These are phyloP conservation scores for Pseudocercospora fijiensis DNA, from an alignment of 2,329 filamentous ascomycete genomes.

Conservation along the genomic window DNA sequence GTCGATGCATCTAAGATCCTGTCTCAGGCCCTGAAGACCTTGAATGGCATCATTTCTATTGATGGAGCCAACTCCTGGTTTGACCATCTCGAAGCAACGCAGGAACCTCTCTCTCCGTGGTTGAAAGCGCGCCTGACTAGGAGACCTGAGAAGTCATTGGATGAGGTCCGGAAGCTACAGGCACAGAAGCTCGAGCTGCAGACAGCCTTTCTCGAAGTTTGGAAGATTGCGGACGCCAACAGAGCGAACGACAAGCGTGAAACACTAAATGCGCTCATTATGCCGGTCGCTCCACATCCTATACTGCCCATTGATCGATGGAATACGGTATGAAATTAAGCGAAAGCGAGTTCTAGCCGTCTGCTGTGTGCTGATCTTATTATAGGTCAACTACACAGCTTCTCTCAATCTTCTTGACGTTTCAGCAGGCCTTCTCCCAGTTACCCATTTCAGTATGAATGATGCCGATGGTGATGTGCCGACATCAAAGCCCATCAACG, in stretches of 20 bases:
- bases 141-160: slow-evolving; percentile 48
- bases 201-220: slow-evolving; percentile 58
- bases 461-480: slow-evolving; percentile 54
- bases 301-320: slow-evolving; percentile 62
- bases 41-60: slow-evolving; percentile 58
- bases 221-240: slow-evolving; percentile 42
- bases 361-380: background rate
- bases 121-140: slow-evolving; percentile 54
- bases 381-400: slow-evolving; percentile 57
- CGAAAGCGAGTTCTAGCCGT: too few relatives aligned
- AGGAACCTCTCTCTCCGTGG: slow-evolving; percentile 62
- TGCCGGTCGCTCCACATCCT: slow-evolving; percentile 63
- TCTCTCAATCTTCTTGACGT: slow-evolving; percentile 63
- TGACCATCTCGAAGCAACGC: slow-evolving; percentile 55
- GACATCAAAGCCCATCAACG: slow-evolving; percentile 44
- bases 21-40: slow-evolving; percentile 56
- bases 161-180: slow-evolving; percentile 54
- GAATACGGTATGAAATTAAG: slow-evolving; percentile 45
- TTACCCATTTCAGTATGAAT: slow-evolving; percentile 45
- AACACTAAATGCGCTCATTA: slow-evolving; percentile 60
- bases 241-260: slow-evolving; percentile 16
- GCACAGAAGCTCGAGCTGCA: slow-evolving; percentile 54
- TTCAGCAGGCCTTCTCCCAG: slow-evolving; percentile 58
- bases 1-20: slow-evolving; percentile 55
- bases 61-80: slow-evolving; percentile 59